Evolutionary conservation across 352 stramenopile species (phyloP).

Genomic region (Phytopythium delawarense): DNA sequence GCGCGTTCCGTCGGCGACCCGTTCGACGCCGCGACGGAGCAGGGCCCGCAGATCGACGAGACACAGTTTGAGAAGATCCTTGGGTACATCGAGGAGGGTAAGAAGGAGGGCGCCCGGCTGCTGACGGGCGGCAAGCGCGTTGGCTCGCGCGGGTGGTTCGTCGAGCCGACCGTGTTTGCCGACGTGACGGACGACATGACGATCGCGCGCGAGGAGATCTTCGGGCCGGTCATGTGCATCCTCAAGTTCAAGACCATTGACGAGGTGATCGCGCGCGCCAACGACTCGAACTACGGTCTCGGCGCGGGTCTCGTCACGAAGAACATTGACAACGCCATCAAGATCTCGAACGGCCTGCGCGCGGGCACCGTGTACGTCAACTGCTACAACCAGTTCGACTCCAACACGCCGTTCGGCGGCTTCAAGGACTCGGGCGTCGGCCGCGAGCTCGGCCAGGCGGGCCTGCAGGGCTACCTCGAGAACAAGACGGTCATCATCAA

Average conservation of each 20-base stretch:
- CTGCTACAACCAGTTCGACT: slow-evolving; percentile 88
- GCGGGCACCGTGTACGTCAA: slow-evolving; percentile 94
- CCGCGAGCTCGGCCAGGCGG: slow-evolving; percentile 63
- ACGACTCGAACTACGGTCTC: slow-evolving; percentile 85
- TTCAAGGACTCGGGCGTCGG: slow-evolving; percentile 75
- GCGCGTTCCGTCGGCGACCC: slow-evolving; percentile 49
- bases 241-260: slow-evolving; percentile 86
- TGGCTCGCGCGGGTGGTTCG: slow-evolving; percentile 80
- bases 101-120: slow-evolving; percentile 75
- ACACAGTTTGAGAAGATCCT: slow-evolving; percentile 83
- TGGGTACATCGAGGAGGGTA: slow-evolving; percentile 60
- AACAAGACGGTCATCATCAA: slow-evolving; percentile 70
- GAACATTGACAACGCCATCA: slow-evolving; percentile 78
- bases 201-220: slow-evolving; percentile 89
- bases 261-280: slow-evolving; percentile 82
- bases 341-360: slow-evolving; percentile 86
- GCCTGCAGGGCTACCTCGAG: slow-evolving; percentile 71
- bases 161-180: slow-evolving; percentile 91
- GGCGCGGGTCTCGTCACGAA: slow-evolving; percentile 86
- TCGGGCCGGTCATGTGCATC: slow-evolving; percentile 85
- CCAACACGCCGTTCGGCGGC: slow-evolving; percentile 68
- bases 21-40: slow-evolving; percentile 30
- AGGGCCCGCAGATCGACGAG: slow-evolving; percentile 58
- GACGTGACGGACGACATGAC: slow-evolving; percentile 73
- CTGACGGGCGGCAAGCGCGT: slow-evolving; percentile 75